These are phyloP conservation scores for Gracilariopsis chorda DNA, from an alignment of 23 red algal species.

Conservation along the genomic window DNA sequence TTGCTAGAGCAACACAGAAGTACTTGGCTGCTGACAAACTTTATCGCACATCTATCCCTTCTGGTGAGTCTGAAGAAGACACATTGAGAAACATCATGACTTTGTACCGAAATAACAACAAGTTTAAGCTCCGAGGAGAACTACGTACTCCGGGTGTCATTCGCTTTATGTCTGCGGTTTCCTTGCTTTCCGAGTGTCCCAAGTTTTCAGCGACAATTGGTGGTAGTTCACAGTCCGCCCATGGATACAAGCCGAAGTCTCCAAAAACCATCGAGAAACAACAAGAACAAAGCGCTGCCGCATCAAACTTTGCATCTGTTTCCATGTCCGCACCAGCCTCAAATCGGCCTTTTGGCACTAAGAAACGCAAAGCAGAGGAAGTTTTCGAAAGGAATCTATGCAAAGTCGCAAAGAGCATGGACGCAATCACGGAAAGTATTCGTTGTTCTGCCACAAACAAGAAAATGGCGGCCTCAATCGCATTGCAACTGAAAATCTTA, in stretches of 20 bases:
- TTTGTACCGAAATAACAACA: neutral
- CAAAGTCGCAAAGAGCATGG: neutral
- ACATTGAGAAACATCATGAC: neutral
- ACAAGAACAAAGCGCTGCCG: neutral
- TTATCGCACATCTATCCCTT: neutral
- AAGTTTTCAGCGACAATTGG: constrained; percentile 2
- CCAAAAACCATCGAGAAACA: neutral
- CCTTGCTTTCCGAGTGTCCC: neutral
- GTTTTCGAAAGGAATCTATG: neutral
- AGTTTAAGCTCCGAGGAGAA: neutral
- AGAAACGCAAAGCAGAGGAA: constrained; percentile 10
- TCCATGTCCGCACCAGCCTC: neutral
- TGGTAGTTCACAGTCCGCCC: neutral
- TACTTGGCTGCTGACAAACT: neutral
- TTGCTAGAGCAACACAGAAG: neutral
- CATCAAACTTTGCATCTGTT: neutral
- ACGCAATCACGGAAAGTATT: neutral
- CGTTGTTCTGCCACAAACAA: neutral
- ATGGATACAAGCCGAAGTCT: neutral
- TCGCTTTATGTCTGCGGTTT: neutral
- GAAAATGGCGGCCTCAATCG: neutral
- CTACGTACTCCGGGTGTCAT: neutral
- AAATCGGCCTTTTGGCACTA: neutral
- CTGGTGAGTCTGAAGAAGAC: constrained; percentile 17
- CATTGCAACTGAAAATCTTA: constrained; percentile 1